Evolutionary conservation across 352 stramenopile genomes (phyloP), one percentile per base, ranked within the genome.

Genomic region (Sclerospora graminicola): DNA sequence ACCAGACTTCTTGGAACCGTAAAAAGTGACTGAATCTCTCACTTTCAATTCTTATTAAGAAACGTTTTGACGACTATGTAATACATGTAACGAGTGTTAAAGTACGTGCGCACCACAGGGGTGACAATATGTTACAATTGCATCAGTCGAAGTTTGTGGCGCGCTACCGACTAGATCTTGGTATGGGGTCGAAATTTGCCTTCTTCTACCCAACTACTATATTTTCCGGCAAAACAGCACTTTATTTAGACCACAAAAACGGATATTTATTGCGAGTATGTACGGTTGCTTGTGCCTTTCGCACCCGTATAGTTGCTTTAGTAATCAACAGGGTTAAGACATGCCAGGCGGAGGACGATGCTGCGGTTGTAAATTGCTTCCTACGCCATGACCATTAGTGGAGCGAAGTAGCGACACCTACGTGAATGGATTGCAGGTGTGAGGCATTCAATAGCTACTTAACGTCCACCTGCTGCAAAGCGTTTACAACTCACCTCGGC

Each of bases 341-440:
- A 83, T 83, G 52, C 70, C 70, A 42, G 70, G 70, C 27, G 67
- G 54, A 35, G 67, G 51, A 31, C 67, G 66, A 24, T 64, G 49
- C 41, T 60, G 41, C 40, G 42, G 42, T 36, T 51, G 41, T 18
- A 27, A 39, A 48, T 47, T 51, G 51, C 41, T 51, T 8, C 46
- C 44, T 43, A 31, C 33, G 45, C 54, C 50, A 50, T 41, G 32
- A 8, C 13, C 26, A 16, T 24, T 24, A 9, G 32, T 56, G 5
- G 59, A 58, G 16, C 63, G 63, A 14, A 73, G 63, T 31, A 65
- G 41, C 36, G 63, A 69, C 30, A 69, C 51, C 63, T 73, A 33
- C 23, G 47, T 31, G 57, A 28, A 63, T 63, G 48, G 39, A 52
- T 18, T 56, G n/a, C 41, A 60, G 26, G 34, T 40, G 51, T 63